A percentile compares a stretch with the other conserved stretches of the same genome.
These are phyloP conservation scores for Ananas comosus DNA, from an alignment of 176 grass and related monocot species.

Conservation along the genomic window DNA sequence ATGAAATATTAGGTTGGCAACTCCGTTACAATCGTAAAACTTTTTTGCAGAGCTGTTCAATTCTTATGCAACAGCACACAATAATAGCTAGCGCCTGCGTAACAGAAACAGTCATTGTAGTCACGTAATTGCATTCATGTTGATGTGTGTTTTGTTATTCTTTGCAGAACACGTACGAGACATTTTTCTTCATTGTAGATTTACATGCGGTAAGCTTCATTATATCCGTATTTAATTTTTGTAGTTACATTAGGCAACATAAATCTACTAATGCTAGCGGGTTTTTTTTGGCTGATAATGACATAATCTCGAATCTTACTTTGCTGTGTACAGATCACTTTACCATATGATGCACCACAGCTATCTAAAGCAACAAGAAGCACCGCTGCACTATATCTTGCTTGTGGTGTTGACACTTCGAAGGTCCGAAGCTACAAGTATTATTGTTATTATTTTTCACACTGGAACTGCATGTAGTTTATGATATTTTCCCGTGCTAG, in stretches of 20 bases:
- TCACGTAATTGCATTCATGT: not conserved
- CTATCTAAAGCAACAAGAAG: slow-evolving; percentile 91
- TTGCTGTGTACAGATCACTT: slow-evolving; percentile 55
- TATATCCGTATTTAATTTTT: not conserved
- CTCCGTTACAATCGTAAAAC: too few relatives aligned
- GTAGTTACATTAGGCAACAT: not conserved
- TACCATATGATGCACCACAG: slow-evolving; percentile 70
- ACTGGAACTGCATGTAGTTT: slow-evolving; percentile 3
- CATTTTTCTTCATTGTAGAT: slow-evolving; percentile 97
- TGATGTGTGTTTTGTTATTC: slow-evolving; percentile 16
- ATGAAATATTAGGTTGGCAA: too few relatives aligned
- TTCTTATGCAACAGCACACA: not conserved
- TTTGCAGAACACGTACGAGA: slow-evolving; percentile 86
- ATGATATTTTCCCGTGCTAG: not conserved
- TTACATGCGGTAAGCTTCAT: slow-evolving; percentile 65
- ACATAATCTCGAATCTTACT: not conserved
- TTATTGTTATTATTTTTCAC: slow-evolving; percentile 17
- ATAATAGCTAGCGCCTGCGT: not conserved
- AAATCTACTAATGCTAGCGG: not conserved
- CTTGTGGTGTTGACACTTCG: slow-evolving; percentile 85
- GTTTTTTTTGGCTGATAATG: not conserved
- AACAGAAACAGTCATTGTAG: not conserved
- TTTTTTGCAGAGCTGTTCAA: too few relatives aligned
- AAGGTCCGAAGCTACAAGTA: slow-evolving; percentile 38
- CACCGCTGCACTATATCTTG: slow-evolving; percentile 90